Percentiles rank a stretch among this genome's conserved stretches.
Conservation (phyloP, 73 alveolate species). For the Blepharisma stoltei region DNA sequence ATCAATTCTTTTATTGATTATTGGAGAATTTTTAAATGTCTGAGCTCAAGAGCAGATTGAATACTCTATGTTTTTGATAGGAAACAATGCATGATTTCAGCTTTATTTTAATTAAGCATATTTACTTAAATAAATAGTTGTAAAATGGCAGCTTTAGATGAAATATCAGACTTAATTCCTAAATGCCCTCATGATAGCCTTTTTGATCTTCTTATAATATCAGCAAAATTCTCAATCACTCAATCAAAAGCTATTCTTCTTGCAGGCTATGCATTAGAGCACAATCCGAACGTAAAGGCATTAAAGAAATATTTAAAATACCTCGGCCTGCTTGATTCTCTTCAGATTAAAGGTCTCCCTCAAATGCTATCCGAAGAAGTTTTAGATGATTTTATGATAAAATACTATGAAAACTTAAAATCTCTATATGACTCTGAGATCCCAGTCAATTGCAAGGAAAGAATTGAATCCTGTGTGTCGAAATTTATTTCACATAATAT, state of each 20-base stretch:
- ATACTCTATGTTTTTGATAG: too few species aligned
- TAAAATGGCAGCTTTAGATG: too few species aligned
- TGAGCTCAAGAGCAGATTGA: too few species aligned
- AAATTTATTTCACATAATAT: not conserved
- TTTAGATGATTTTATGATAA: not conserved
- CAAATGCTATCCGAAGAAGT: too few species aligned
- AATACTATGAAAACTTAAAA: conserved; percentile 6
- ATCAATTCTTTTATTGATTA: too few species aligned
- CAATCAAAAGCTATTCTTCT: not conserved
- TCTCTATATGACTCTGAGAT: not conserved
- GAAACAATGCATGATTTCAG: too few species aligned
- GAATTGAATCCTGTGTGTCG: not conserved
- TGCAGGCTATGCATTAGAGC: not conserved
- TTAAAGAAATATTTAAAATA: not conserved
- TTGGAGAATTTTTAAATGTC: too few species aligned
- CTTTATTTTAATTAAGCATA: too few species aligned
- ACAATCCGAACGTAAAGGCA: not conserved
- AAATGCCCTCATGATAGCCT: too few species aligned
- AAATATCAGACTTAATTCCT: too few species aligned
- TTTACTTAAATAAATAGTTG: too few species aligned
- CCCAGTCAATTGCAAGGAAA: not conserved
- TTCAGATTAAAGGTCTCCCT: conserved; percentile 10
- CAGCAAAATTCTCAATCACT: not conserved
- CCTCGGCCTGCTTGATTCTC: not conserved
- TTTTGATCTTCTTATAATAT: not conserved